Evolutionary conservation across 2,329 filamentous ascomycete genomes (phyloP), one percentile per base, ranked within the genome.

Genomic region (Aspergillus calidoustus): DNA sequence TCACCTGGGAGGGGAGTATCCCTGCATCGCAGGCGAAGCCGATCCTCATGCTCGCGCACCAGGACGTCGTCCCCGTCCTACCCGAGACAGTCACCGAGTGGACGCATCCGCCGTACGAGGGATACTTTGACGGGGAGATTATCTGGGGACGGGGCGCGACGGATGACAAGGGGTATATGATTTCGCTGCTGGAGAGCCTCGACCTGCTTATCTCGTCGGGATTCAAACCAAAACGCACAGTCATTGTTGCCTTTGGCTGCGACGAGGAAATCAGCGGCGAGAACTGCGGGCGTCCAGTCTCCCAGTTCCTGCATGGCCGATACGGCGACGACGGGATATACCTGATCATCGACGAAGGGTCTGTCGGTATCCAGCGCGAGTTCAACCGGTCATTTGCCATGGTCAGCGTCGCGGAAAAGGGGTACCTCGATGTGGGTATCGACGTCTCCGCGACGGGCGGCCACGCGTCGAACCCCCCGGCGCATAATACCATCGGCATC

Each of bases 171-270:
- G 34, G 34, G 11, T 41, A 41, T 4, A 41, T 41, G 34, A 41
- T 41, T 15, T 41, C 34, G 11, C 9, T 41, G 11, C 34, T 41
- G 1, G 34, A 41, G 15, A 41, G 34, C 34, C 9, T 41, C 34
- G 34, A 41, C 34, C 34, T 41, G 3, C 34, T 41, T 2, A 41
- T 41, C 2, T 13, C 34, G 2, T 41, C 34, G 3, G 34, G 34
- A 1, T 89, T 85, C 70, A 64, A 71, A 41, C 87, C 87, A 2
- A 78, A 78, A 54, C 80, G 87, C 8, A 86, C 85, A 0, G 67
- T 89, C 4, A 73, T 89, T 6, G 68, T 89, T 1, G 83, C 85
- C 0, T 87, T 88, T 66, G 87, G 87, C 4, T 89, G 88, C 59
- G 87, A 89, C 67, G 86, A 89, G 71, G 87, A 89, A 71, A 82